Conservation (phyloP, 169 alveolate genomes). For the Blepharisma undulans region DNA sequence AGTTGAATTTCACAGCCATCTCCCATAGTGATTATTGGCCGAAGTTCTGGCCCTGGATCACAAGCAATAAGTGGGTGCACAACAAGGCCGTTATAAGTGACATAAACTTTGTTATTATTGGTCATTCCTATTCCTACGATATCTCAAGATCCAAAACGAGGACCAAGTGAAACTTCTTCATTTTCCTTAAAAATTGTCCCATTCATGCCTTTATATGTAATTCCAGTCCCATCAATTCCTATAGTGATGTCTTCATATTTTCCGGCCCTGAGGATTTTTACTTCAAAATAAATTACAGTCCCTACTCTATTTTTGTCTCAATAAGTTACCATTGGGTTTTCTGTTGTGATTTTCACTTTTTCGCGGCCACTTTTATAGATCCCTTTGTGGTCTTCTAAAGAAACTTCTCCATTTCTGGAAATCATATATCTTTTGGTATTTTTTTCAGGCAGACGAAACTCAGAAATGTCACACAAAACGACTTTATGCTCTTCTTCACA, state of each 20-base stretch:
- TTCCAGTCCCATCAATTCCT: conserved; percentile 27
- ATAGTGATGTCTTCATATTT: conserved; percentile 1
- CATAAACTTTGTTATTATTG: background rate
- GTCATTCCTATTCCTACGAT: conserved; percentile 22
- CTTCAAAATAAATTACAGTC: conserved; percentile 27
- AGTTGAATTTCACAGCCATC: conserved; percentile 7
- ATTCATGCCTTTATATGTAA: background rate
- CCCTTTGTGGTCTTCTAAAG: background rate
- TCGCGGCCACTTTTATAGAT: background rate
- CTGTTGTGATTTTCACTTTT: background rate
- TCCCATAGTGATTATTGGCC: background rate
- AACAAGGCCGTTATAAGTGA: conserved; percentile 34
- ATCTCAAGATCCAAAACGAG: conserved; percentile 36
- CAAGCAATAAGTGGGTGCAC: background rate
- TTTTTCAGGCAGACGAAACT: background rate
- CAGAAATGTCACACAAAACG: background rate
- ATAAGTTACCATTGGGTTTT: background rate
- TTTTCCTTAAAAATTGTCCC: background rate
- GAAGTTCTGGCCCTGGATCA: background rate
- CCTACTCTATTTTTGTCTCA: background rate
- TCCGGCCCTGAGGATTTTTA: conserved; percentile 16
- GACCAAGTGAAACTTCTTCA: background rate
- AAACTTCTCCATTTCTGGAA: background rate
- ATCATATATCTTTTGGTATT: background rate
- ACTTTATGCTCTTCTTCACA: background rate